These are phyloP conservation scores for Lasiosphaeria ovina DNA, from an alignment of 495 filamentous ascomycete genomes.

Conservation along the genomic window DNA sequence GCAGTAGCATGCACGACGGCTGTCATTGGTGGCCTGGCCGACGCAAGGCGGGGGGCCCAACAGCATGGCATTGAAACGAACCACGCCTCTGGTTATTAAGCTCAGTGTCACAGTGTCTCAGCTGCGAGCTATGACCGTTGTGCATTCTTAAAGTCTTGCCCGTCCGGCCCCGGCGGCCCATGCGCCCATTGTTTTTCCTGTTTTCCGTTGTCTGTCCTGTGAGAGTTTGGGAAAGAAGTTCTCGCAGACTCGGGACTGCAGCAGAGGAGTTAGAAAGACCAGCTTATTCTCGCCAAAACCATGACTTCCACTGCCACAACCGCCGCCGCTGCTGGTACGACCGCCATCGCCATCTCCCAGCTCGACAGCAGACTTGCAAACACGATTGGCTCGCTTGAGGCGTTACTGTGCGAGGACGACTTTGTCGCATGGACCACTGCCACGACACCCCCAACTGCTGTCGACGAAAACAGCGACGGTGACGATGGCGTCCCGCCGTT, in stretches of 20 bases:
- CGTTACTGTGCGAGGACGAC: slow-evolving; percentile 1
- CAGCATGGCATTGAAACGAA: slow-evolving; percentile 1
- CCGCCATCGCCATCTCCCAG: neutral
- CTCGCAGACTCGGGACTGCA: too few species aligned
- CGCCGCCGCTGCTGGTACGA: too few species aligned
- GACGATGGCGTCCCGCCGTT: neutral
- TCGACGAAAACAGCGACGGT: neutral
- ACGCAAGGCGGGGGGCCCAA: neutral
- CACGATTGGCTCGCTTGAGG: slow-evolving; percentile 3
- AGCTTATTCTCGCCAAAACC: too few species aligned
- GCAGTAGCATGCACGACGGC: neutral
- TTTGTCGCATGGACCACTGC: neutral
- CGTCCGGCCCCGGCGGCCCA: too few species aligned
- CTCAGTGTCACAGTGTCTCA: neutral
- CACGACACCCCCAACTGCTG: neutral
- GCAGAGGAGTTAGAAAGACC: too few species aligned
- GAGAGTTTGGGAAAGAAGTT: too few species aligned
- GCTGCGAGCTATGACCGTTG: neutral
- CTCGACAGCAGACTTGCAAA: slow-evolving; percentile 1
- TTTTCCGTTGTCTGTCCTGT: too few species aligned
- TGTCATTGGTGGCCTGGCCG: slow-evolving; percentile 4
- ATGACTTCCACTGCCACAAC: too few species aligned
- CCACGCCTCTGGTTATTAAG: neutral
- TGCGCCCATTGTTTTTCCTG: too few species aligned
- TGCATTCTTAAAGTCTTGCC: neutral